phyloP scores from a whole-genome alignment of 2,329 filamentous ascomycete species.

The Hypoxylon sp. region DNA sequence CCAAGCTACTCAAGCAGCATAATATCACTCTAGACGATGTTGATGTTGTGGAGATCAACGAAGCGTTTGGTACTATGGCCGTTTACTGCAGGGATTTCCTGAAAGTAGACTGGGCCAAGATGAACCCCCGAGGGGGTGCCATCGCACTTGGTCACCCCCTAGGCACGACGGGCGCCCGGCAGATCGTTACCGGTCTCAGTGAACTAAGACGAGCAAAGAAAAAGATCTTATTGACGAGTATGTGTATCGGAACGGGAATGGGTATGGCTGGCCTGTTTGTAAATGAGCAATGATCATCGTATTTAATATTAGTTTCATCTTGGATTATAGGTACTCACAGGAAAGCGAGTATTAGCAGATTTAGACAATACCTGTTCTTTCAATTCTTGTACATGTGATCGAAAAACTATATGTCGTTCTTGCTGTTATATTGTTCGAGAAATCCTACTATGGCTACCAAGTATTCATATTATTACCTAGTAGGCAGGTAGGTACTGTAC shows the following conservation, averaged over 20 bases:
- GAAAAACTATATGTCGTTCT: not conserved
- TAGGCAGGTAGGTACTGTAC: too few relatives aligned
- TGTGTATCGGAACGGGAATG: slow-evolving; percentile 83
- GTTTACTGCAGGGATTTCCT: slow-evolving; percentile 89
- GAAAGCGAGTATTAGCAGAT: not conserved
- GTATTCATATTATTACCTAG: not conserved
- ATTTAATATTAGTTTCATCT: not conserved
- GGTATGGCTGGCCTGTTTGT: slow-evolving; percentile 78
- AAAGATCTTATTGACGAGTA: slow-evolving; percentile 92
- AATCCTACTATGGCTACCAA: not conserved
- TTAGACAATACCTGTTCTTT: not conserved
- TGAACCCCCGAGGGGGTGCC: slow-evolving; percentile 85
- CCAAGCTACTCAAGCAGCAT: slow-evolving; percentile 87
- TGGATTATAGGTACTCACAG: not conserved
- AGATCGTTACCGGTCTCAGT: slow-evolving; percentile 91
- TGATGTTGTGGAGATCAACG: slow-evolving; percentile 94
- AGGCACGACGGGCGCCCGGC: slow-evolving; percentile 82
- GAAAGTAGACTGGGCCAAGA: slow-evolving; percentile 79
- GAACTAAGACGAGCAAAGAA: slow-evolving; percentile 88
- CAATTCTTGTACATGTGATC: slow-evolving; percentile 11
- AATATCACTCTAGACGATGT: slow-evolving; percentile 84
- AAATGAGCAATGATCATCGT: slow-evolving; percentile 64
- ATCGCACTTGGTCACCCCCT: slow-evolving; percentile 88
- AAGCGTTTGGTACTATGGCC: slow-evolving; percentile 98
- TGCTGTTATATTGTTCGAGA: not conserved